phyloP scores from a whole-genome alignment of 805 yeast genomes.

The Nakazawaea sp. region DNA sequence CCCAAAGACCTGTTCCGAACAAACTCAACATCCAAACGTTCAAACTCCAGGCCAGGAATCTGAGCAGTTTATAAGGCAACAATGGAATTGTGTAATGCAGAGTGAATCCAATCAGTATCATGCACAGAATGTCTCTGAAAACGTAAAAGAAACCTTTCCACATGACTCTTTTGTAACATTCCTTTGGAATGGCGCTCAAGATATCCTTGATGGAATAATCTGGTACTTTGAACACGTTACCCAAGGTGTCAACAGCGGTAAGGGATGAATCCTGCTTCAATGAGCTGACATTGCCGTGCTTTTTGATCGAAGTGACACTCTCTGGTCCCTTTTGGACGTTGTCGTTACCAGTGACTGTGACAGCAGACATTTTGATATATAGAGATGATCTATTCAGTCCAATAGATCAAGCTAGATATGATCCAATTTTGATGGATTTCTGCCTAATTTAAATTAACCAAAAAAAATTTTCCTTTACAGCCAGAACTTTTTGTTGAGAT shows the following conservation, averaged over 20 bases:
- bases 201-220: conserved; percentile 55
- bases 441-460: no score
- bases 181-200: conserved; percentile 50
- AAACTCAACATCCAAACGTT: conserved; percentile 39
- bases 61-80: conserved; percentile 24
- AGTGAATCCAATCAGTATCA: conserved; percentile 33
- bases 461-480: no score
- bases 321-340: neutral
- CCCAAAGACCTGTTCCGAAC: conserved; percentile 55
- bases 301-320: conserved; percentile 16
- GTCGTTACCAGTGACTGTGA: conserved; percentile 22
- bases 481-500: no score
- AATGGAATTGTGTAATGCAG: conserved; percentile 38
- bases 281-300: conserved; percentile 35
- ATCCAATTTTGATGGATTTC: no score
- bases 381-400: no score
- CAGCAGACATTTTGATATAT: conserved; percentile 22
- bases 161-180: conserved; percentile 51
- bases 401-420: no score
- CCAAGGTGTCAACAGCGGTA: conserved; percentile 51
- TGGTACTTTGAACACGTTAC: conserved; percentile 54
- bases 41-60: conserved; percentile 36
- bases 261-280: conserved; percentile 26
- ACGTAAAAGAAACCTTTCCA: conserved; percentile 44
- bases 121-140: conserved; percentile 40